Base-by-base conservation (phyloP, 2,329 filamentous ascomycete genomes). In the Nemania abortiva region DNA sequence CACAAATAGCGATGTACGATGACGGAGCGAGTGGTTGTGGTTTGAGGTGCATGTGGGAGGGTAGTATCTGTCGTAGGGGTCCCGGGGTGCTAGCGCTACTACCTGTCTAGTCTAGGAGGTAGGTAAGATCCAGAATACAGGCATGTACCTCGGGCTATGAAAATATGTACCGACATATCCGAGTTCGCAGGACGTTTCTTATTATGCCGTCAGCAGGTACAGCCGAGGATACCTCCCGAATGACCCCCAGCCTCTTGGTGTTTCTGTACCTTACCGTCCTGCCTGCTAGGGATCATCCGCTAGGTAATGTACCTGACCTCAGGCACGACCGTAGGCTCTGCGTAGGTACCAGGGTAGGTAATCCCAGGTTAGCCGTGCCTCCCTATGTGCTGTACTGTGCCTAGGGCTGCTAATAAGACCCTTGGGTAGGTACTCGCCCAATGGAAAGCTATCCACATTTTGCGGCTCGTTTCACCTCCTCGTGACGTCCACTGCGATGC, bases 261-360 rank as follows among this genome's bases (percentile, higher is more conserved):
- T 56, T 56, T 18, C 31, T 56, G 57, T 66, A 15, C 22, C 52
- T n/a, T 57, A 57, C 52, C 57, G 58, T 57, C n/a, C 56, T 24
- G 37, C 50, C 55, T 52, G 68, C 52, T 68, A 69, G 60, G 55
- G 63, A 50, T 70, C 69, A 57, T 75, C 74, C 73, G 74, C 50
- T 74, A n/a, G n/a, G n/a, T n/a, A 74, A 73, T 72, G 72, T 74
- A 74, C 73, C 73, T 75, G 74, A 71, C 39, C 45, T 49, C 42
- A 29, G 7, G 24, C n/a, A 45, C 39, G 6, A 18, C 20, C 6
- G 42, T 61, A 49, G 18, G 22, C 47, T 22, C 2, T 53, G 13
- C 20, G 22, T 29, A 55, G 6, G 29, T 56, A 45, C 39, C 37
- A 31, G 10, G 29, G 45, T 63, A 63, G 6, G 13, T 37, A 20